Base-by-base conservation (phyloP, 1,284 basidiomycete species). In the Mycosarcoma mackinlayi region DNA sequence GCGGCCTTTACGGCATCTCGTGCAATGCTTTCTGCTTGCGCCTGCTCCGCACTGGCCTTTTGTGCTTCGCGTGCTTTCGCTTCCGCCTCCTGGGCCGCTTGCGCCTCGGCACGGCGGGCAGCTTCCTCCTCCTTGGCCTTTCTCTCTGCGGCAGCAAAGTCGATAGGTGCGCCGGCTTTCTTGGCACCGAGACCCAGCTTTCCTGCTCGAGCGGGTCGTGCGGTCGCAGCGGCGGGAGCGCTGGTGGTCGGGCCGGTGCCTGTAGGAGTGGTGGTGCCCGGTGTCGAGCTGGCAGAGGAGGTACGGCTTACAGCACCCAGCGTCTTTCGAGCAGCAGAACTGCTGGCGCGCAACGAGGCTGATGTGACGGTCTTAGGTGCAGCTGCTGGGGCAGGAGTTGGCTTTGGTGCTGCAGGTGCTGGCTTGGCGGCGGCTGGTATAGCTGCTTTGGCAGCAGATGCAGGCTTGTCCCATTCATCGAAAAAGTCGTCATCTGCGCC, bases 401-500 rank as follows among this genome's bases (percentile, higher is more conserved):
- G 39, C 31, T 47, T 60, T 33, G 53, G 41, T 41, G 57, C 52
- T 35, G 66, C 37, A 21, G 37, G 56, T 21, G 67, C 55, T 27
- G 75, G 40, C 45, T 56, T 45, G 47, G 27, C 35, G 11, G 74
- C 31, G 53, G 31, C 75, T 41, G 71, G 18, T 31, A 66, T 41
- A 0, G 63, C 46, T 10, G 72, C 46, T 31, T 63, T 52, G 19
- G 71, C 35, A 11, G 75, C 46, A 79, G 83, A 23, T 13, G 77
- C 61, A 2, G 92, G 90, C 81, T 94, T 94, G 73, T 95, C 93
- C 93, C 94, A 98, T 30, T 92, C 91, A 52, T 92, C 90, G 85
- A 98, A 98, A 84, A 98, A 98, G 83, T 98, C 94, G 48, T 93
- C 92, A 14, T 77, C 73, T 21, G 91, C 91, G 3, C 87, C 88